A percentile compares a stretch with the other conserved stretches of the same genome.
Conservation (phyloP, 169 alveolate species). For the Plasmodium malariae region DNA sequence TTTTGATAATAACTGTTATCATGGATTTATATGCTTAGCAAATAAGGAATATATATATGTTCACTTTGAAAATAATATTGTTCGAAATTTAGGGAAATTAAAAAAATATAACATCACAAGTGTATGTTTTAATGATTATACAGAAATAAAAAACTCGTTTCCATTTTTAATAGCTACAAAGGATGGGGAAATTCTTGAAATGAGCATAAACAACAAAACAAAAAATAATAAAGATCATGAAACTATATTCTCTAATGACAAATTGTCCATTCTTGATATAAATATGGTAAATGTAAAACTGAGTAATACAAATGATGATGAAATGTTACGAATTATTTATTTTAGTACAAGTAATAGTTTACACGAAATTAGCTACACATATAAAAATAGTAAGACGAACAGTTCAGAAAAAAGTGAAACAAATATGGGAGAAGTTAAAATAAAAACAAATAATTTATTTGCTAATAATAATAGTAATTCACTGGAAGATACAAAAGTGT, state of each 20-base stretch:
- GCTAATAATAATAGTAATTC: not conserved
- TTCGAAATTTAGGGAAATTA: constrained; percentile 44
- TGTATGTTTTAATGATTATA: constrained; percentile 43
- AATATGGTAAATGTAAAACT: constrained; percentile 30
- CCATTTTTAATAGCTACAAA: constrained; percentile 58
- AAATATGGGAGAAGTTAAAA: not conserved
- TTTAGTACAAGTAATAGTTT: constrained; percentile 64
- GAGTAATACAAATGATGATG: not conserved
- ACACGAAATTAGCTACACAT: constrained; percentile 71
- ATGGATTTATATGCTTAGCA: constrained; percentile 77
- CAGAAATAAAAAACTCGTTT: constrained; percentile 32
- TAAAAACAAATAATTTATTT: not conserved
- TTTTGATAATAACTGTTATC: constrained; percentile 73
- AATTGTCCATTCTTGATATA: constrained; percentile 51
- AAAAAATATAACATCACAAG: constrained; percentile 67
- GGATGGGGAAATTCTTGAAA: constrained; percentile 72
- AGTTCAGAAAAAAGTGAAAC: constrained; percentile 25
- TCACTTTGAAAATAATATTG: constrained; percentile 71
- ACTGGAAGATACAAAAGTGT: constrained; percentile 57
- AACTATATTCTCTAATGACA: constrained; percentile 29
- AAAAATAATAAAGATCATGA: constrained; percentile 42
- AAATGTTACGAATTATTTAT: constrained; percentile 52
- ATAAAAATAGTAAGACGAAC: constrained; percentile 16
- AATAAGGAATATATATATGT: constrained; percentile 73
- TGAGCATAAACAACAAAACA: constrained; percentile 58